Evolutionary conservation across 192 early-diverging fungal species (phyloP), one percentile per base, ranked within the genome.

Genomic region (Coemansia sp.): DNA sequence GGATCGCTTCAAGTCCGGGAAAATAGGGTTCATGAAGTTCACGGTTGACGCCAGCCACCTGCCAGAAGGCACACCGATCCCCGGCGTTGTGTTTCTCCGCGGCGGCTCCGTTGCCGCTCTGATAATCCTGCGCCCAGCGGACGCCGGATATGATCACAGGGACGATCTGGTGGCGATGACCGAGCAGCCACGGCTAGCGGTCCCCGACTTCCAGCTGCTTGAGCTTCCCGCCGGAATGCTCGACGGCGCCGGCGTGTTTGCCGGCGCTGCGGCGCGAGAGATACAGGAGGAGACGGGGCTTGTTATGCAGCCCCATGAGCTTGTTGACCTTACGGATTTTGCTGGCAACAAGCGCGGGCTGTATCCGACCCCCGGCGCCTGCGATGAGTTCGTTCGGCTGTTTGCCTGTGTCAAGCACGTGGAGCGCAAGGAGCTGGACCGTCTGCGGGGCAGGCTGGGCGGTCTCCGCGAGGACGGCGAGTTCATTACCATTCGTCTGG

Each of bases 151-250:
- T 25, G 38, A 76, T 7, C 43, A 70, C 45, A 83, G 85, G 19
- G 48, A 70, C 7, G 76, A 85, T 14, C 85, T 85, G 17, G 87
- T 88, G 20, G 83, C 94, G 32, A 64, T 96, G 51, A 88, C 89
- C 1, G 79, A 87, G 65, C 94, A 96, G 70, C 87, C 94, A 11
- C 83, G 93, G 1, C 56, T 93, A 22, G 82, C 94, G 0, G 85
- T 90, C 7, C 86, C 89, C 0, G 77, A 83, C 5, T 67, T 89
- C 20, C n/a, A 68, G 0, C 83, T 91, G 66, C 69, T 82, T 50
- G 94, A 94, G 72, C 79, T 96, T 40, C 94, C 94, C 1, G 94
- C 94, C 1, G 92, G 92, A 1, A 96, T 96, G 94, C 68, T 93
- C 40, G 91, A 94, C 67, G 92, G 81, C 42, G 39, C 42, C 20